Conservation (phyloP, 495 filamentous ascomycete genomes). For the Cryomyces minteri region DNA sequence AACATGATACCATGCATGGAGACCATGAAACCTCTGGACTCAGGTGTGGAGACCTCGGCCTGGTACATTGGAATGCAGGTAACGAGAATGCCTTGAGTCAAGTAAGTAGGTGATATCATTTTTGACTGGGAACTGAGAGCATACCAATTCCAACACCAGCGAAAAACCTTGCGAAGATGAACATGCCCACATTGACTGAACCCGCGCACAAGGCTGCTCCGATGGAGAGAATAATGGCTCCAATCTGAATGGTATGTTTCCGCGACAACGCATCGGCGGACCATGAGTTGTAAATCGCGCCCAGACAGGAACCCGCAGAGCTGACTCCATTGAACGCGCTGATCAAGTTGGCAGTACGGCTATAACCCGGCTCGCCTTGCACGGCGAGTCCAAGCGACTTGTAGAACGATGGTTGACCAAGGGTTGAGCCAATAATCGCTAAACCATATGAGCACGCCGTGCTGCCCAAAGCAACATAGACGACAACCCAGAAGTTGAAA, state of each 20-base stretch:
- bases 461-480: slow-evolving; percentile 13
- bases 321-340: slow-evolving; percentile 7
- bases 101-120: no score
- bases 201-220: slow-evolving; percentile 27
- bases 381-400: slow-evolving; percentile 10
- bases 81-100: no score
- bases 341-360: slow-evolving; percentile 5
- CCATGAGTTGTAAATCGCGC: slow-evolving; percentile 25
- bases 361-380: slow-evolving; percentile 9
- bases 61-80: slow-evolving; percentile 10
- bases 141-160: slow-evolving; percentile 30
- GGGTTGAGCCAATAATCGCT: slow-evolving; percentile 32
- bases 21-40: slow-evolving; percentile 11
- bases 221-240: slow-evolving; percentile 23
- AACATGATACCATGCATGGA: slow-evolving; percentile 10
- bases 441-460: slow-evolving; percentile 28
- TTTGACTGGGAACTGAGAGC: slow-evolving; percentile 5
- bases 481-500: slow-evolving; percentile 17
- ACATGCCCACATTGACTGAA: slow-evolving; percentile 27
- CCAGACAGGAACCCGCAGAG: slow-evolving; percentile 14
- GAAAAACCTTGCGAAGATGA: slow-evolving; percentile 28
- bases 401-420: slow-evolving; percentile 30
- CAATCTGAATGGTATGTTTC: slow-evolving; percentile 26
- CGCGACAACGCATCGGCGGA: slow-evolving; percentile 26
- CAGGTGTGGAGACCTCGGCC: slow-evolving; percentile 9